Conservation (phyloP, 805 yeast genomes). For the Candida caryicola region DNA sequence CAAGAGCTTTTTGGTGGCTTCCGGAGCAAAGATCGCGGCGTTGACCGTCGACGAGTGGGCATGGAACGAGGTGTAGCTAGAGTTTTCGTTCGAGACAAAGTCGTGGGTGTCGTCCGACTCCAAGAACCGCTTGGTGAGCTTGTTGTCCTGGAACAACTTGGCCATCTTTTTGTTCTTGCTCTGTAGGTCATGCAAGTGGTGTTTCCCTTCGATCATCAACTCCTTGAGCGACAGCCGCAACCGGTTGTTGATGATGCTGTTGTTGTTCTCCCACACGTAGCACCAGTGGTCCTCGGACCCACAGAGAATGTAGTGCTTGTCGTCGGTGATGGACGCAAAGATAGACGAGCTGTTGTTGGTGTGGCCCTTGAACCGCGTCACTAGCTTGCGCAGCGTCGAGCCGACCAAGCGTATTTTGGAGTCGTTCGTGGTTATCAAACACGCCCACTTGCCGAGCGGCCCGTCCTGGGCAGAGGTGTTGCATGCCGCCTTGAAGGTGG, state of each 20-base stretch:
- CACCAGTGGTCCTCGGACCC: constrained; percentile 90
- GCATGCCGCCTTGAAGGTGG: constrained; percentile 37
- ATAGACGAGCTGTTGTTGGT: constrained; percentile 71
- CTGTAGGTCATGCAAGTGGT: constrained; percentile 32
- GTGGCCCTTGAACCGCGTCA: constrained; percentile 70
- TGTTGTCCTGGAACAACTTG: constrained; percentile 27
- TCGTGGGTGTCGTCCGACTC: constrained; percentile 17
- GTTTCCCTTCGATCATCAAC: constrained; percentile 31
- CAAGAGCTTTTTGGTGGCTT: constrained; percentile 57
- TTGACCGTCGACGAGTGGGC: constrained; percentile 75
- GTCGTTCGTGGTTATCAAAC: constrained; percentile 74
- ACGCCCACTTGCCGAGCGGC: constrained; percentile 25
- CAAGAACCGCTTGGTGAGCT: constrained; percentile 27
- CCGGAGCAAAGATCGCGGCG: constrained; percentile 75
- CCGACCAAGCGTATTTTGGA: constrained; percentile 71
- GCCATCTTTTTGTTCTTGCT: constrained; percentile 26
- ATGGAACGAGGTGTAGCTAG: constrained; percentile 67
- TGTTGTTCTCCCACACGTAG: constrained; percentile 69
- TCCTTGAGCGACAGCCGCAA: constrained; percentile 35
- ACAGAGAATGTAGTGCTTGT: constrained; percentile 55
- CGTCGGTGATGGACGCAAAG: constrained; percentile 60
- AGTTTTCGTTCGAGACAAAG: constrained; percentile 47
- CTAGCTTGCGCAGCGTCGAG: constrained; percentile 49
- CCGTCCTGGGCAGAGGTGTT: constrained; percentile 3
- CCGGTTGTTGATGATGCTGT: constrained; percentile 39